Percentiles rank a stretch among this genome's conserved stretches.
phyloP scores from a whole-genome alignment of 164 flowering plant species.

The Nelumbo lutea region DNA sequence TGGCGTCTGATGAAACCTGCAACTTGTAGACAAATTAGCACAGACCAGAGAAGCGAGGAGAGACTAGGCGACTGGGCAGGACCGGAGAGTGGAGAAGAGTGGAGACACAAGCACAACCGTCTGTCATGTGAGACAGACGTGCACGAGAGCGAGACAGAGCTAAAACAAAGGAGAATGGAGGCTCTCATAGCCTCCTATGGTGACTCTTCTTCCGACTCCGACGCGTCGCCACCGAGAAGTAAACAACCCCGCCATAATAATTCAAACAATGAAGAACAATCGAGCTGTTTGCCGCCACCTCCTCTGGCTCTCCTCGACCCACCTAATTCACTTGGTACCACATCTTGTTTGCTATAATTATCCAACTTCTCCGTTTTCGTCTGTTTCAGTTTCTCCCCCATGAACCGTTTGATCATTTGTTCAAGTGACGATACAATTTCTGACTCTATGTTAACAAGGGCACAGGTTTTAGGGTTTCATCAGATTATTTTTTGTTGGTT shows the following conservation, averaged over 20 bases:
- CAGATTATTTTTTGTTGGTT: neutral
- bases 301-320: constrained; percentile 56
- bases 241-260: neutral
- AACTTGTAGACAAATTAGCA: too few relatives aligned
- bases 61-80: too few relatives aligned
- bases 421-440: neutral
- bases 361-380: neutral
- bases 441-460: neutral
- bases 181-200: constrained; percentile 63
- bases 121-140: too few relatives aligned
- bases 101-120: too few relatives aligned
- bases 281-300: constrained; percentile 47
- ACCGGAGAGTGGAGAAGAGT: too few relatives aligned
- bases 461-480: too few relatives aligned
- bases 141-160: constrained; percentile 1
- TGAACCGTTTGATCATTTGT: constrained; percentile 3
- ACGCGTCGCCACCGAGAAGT: constrained; percentile 21
- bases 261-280: neutral
- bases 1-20: too few relatives aligned
- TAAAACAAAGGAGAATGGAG: constrained; percentile 35
- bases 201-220: constrained; percentile 44
- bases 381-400: neutral
- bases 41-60: too few relatives aligned
- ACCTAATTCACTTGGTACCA: constrained; percentile 37
- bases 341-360: neutral